Conservation (phyloP, 148 eudicot species). For the Nepenthes mirabilis region DNA sequence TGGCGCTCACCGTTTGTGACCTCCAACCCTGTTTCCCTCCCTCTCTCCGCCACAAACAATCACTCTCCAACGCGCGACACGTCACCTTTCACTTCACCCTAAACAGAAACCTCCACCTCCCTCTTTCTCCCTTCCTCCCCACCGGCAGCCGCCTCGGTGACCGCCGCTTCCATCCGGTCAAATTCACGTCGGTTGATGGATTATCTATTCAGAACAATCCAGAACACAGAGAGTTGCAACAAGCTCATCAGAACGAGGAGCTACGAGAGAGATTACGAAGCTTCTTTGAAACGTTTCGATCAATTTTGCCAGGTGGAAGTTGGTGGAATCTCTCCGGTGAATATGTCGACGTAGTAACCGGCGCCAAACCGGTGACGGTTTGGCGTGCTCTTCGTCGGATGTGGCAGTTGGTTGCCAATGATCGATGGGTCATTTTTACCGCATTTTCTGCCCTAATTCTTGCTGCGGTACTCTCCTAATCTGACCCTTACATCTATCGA, state of each 20-base stretch:
- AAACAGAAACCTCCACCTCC: conserved; percentile 5
- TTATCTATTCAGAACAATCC: conserved; percentile 8
- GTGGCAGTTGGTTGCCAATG: conserved; percentile 66
- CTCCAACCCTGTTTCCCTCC: conserved; percentile 9
- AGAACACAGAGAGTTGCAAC: not conserved
- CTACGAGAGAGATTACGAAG: conserved; percentile 22
- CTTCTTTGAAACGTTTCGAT: conserved; percentile 20
- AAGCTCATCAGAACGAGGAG: conserved; percentile 1
- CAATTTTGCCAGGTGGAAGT: conserved; percentile 67
- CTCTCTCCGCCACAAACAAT: conserved; percentile 7
- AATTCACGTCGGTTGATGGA: conserved; percentile 45
- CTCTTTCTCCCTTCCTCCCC: not conserved
- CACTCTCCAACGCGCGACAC: conserved; percentile 1
- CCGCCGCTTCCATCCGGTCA: conserved; percentile 8
- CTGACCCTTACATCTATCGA: not conserved
- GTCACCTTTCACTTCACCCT: conserved; percentile 7
- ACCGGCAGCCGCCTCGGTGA: not conserved
- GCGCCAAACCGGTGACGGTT: conserved; percentile 82
- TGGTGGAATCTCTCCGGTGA: conserved; percentile 78
- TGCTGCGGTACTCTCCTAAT: conserved; percentile 51
- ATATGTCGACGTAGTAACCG: conserved; percentile 19
- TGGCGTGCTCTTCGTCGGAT: conserved; percentile 63
- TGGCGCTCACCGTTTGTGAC: conserved; percentile 26
- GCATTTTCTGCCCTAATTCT: conserved; percentile 71
- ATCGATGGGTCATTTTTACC: conserved; percentile 75